Base-by-base conservation (phyloP, 83 land plant species). In the Diphasiastrum complanatum region DNA sequence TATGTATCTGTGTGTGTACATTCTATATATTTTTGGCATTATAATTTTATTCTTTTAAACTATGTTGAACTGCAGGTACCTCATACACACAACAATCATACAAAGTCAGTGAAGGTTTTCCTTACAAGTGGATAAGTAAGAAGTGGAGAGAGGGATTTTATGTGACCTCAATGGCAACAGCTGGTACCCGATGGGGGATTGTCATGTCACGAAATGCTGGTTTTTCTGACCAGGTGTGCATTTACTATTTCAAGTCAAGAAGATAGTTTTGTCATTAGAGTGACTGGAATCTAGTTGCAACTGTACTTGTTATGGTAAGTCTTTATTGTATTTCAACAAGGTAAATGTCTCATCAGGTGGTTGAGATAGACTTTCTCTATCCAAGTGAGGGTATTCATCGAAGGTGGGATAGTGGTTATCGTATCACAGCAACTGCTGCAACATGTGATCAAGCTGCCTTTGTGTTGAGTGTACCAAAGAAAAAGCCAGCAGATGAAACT, bases 81-180 rank as follows among this genome's bases (percentile, higher is more conserved):
- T 78, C 79, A 24, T 87, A 78, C 55, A 70, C 80, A 1, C 85
- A 84, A 67, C 89, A 84, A 29, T 87, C 89, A 2, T 87, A 84
- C 40, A 87, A 84, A 79, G 88, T 84, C 18, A 81, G 85, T 56
- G 85, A 84, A 27, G 67, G 77, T 3, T 87, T 84, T 68, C 93
- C 93, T 5, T 87, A 78, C 69, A 87, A 83, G 53, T 87, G 92
- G 92, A 83, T 87, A 18, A 84, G 70, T 35, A 84, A 84, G 32
- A 87, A 87, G 48, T 87, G 89, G 89, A 78, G 68, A 43, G 85
- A 87, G 59, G 89, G 89, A 33, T 87, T 87, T 55, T 72, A 74
- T 63, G 89, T 84, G 18, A 84, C 93, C 4, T 70, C 83, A 23
- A 84, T 87, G 85, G 76, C 88, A 33, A 81, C 88, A 32, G 78